Evolutionary conservation across 306 rosid species (phyloP).

Genomic region (Prunus davidiana): DNA sequence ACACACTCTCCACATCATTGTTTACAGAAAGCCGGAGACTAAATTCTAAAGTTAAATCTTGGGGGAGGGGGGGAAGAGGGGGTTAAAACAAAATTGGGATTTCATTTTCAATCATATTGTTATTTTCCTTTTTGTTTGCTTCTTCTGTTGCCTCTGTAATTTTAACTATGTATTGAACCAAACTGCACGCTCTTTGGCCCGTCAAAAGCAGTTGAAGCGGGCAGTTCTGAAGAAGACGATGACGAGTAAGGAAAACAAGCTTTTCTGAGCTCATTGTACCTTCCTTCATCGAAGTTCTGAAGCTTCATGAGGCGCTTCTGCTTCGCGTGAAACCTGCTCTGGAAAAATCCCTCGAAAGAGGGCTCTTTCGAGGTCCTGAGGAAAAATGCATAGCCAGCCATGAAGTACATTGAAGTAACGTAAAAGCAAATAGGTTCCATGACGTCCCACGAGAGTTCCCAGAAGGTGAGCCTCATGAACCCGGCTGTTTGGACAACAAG

Average conservation of each 20-base stretch:
- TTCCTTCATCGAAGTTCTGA: constrained; percentile 47
- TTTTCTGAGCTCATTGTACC: constrained; percentile 52
- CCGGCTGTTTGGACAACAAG: constrained; percentile 50
- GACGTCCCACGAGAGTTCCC: constrained; percentile 94
- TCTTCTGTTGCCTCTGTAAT: background rate
- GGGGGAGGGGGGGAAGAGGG: background rate
- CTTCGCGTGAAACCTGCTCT: constrained; percentile 51
- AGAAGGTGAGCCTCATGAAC: constrained; percentile 81
- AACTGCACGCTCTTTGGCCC: constrained; percentile 15
- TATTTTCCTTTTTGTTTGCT: background rate
- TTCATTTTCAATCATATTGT: background rate
- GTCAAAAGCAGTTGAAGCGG: constrained; percentile 6
- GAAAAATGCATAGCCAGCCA: constrained; percentile 68
- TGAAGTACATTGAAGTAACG: constrained; percentile 65
- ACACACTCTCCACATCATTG: constrained; percentile 10
- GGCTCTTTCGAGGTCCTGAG: constrained; percentile 74
- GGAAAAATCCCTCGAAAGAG: constrained; percentile 63
- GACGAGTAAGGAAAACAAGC: constrained; percentile 23
- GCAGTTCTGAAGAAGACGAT: background rate
- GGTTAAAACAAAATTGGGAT: constrained; percentile 8
- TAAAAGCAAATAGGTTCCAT: constrained; percentile 90
- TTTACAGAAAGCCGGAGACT: constrained; percentile 12
- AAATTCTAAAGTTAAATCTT: constrained; percentile 3
- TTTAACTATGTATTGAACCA: constrained; percentile 18
- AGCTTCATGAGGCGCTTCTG: constrained; percentile 63